A percentile compares a stretch with the other conserved stretches of the same genome.
phyloP scores from a whole-genome alignment of 768 basidiomycete genomes.

The Artomyces pyxidatus region DNA sequence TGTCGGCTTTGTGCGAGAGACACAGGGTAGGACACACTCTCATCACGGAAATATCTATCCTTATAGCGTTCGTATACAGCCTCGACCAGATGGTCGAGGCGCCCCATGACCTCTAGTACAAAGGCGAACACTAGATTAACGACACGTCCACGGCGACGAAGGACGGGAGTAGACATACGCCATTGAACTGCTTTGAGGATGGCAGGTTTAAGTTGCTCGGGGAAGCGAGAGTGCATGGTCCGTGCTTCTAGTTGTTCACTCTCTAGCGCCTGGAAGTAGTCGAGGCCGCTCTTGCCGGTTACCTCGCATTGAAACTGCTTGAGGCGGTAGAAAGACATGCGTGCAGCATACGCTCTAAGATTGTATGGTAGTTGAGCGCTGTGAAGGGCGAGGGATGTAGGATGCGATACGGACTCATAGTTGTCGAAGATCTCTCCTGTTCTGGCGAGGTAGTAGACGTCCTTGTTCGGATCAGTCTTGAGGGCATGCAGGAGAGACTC shows the following conservation, averaged over 20 bases:
- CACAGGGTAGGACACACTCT: slow-evolving; percentile 50
- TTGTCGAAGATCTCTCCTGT: slow-evolving; percentile 97
- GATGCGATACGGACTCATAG: slow-evolving; percentile 70
- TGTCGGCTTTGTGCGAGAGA: slow-evolving; percentile 1
- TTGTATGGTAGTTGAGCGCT: slow-evolving; percentile 11
- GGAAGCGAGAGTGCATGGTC: slow-evolving; percentile 86
- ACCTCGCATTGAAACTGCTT: slow-evolving; percentile 98
- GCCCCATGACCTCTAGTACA: slow-evolving; percentile 84
- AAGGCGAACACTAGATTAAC: slow-evolving; percentile 10
- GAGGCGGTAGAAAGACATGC: slow-evolving; percentile 90
- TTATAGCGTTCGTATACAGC: slow-evolving; percentile 94
- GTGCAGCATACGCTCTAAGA: slow-evolving; percentile 69
- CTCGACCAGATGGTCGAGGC: slow-evolving; percentile 91
- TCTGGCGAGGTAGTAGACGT: slow-evolving; percentile 87
- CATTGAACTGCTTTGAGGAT: slow-evolving; percentile 92
- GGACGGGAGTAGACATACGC: slow-evolving; percentile 57
- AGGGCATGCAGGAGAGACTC: slow-evolving; percentile 57
- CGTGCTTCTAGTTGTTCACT: slow-evolving; percentile 87
- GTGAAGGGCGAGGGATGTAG: slow-evolving; percentile 19
- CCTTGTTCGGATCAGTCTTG: slow-evolving; percentile 55
- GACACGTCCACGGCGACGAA: slow-evolving; percentile 8
- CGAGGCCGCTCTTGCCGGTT: slow-evolving; percentile 86
- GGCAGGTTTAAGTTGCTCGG: slow-evolving; percentile 85
- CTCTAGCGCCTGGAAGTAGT: slow-evolving; percentile 90
- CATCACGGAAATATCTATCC: slow-evolving; percentile 86